Percentiles rank a stretch among this genome's conserved stretches.
Conservation (phyloP, 2,329 filamentous ascomycete genomes). For the Fusarium keratoplasticum region DNA sequence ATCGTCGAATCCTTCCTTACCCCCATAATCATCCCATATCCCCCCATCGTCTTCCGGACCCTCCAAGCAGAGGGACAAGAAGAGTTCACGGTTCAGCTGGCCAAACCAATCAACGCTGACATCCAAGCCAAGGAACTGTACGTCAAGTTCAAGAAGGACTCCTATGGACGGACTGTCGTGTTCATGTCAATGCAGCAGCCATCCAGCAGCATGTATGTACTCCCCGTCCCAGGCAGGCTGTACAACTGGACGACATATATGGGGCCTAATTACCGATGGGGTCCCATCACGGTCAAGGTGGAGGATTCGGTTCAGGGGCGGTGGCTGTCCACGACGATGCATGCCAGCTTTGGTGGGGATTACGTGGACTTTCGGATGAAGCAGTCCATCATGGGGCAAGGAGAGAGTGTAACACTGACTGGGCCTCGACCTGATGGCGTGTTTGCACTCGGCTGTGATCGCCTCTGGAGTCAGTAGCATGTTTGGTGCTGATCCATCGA, state of each 20-base stretch:
- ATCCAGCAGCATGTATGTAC: background rate
- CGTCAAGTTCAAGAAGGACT: background rate
- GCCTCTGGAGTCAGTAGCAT: background rate
- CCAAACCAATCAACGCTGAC: background rate
- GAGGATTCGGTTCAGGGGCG: conserved; percentile 12
- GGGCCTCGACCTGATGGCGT: background rate
- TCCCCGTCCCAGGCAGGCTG: background rate
- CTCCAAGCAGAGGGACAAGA: background rate
- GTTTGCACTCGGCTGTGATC: background rate
- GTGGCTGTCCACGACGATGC: background rate
- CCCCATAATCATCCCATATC: background rate
- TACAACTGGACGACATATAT: background rate
- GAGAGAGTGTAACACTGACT: background rate
- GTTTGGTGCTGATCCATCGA: background rate
- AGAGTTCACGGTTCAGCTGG: background rate
- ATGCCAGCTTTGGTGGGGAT: background rate
- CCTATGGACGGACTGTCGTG: background rate
- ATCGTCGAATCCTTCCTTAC: background rate
- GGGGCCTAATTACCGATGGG: too few relatives aligned
- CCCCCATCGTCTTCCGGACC: background rate
- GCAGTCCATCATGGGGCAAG: background rate
- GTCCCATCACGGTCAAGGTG: background rate
- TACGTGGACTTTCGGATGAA: background rate
- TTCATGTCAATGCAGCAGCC: background rate
- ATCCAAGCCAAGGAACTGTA: background rate